Conservation (phyloP, 257 asterid species). For the Leonotis leonurus region DNA sequence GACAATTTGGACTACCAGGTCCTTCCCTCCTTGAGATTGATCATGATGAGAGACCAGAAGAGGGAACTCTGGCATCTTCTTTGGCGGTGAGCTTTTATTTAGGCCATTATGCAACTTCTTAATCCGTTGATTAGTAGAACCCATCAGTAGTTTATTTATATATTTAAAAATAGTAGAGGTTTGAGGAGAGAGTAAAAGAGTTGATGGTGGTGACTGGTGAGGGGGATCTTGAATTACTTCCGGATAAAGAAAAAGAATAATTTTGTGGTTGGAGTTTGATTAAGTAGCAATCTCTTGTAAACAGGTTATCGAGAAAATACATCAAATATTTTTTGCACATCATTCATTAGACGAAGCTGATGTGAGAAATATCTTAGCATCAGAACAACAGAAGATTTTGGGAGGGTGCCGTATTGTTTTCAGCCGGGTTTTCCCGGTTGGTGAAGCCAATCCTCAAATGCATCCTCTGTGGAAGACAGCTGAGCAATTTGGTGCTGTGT, state of each 20-base stretch:
- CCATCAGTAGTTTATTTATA: no score
- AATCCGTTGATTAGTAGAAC: no score
- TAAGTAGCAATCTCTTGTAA: neutral
- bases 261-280: neutral
- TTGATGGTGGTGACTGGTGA: no score
- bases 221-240: neutral
- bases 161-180: no score
- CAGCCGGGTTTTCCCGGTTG: constrained; percentile 93
- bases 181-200: no score
- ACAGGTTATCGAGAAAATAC: constrained; percentile 91
- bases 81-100: constrained; percentile 59
- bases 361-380: constrained; percentile 81
- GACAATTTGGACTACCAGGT: constrained; percentile 92
- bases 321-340: constrained; percentile 57
- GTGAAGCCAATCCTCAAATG: constrained; percentile 87
- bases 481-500: constrained; percentile 94
- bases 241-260: no score
- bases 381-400: constrained; percentile 75
- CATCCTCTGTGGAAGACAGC: constrained; percentile 97
- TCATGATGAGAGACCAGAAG: constrained; percentile 98
- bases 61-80: constrained; percentile 92
- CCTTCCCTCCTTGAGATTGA: constrained; percentile 97
- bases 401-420: constrained; percentile 85
- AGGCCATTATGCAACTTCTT: neutral
- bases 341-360: constrained; percentile 78